Evolutionary conservation across 2,329 filamentous ascomycete species (phyloP).

Genomic region (Fusarium veterinarium): DNA sequence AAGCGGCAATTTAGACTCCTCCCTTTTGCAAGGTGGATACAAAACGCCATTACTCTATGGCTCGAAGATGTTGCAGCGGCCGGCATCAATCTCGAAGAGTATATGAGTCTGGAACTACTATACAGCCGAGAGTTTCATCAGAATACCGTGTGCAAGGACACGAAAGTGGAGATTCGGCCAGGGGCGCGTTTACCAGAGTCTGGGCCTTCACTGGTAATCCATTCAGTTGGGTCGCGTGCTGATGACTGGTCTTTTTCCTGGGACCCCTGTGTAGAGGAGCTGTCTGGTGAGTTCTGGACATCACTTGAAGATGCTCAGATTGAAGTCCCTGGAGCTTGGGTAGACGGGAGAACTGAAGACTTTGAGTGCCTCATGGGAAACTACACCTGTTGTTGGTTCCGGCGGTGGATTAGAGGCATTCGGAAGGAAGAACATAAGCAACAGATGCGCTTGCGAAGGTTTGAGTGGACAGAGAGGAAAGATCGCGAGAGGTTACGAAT

Average conservation of each 20-base stretch:
- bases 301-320: accelerated
- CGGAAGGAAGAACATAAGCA: too few relatives aligned
- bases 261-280: not conserved
- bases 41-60: too few relatives aligned
- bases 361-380: too few relatives aligned
- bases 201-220: not conserved
- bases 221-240: accelerated
- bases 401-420: too few relatives aligned
- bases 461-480: not conserved
- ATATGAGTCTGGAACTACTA: not conserved
- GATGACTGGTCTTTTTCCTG: not conserved
- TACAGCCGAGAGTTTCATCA: too few relatives aligned
- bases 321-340: not conserved
- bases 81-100: too few relatives aligned
- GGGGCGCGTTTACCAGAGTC: not conserved
- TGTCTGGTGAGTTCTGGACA: not conserved
- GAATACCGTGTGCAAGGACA: too few relatives aligned
- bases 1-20: too few relatives aligned
- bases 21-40: too few relatives aligned
- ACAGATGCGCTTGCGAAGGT: too few relatives aligned
- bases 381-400: too few relatives aligned
- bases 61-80: too few relatives aligned
- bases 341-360: accelerated
- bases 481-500: not conserved
- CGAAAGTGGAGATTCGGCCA: accelerated